Evolutionary conservation across 2,329 filamentous ascomycete genomes (phyloP), one percentile per base, ranked within the genome.

Genomic region (Ascochyta koolunga): DNA sequence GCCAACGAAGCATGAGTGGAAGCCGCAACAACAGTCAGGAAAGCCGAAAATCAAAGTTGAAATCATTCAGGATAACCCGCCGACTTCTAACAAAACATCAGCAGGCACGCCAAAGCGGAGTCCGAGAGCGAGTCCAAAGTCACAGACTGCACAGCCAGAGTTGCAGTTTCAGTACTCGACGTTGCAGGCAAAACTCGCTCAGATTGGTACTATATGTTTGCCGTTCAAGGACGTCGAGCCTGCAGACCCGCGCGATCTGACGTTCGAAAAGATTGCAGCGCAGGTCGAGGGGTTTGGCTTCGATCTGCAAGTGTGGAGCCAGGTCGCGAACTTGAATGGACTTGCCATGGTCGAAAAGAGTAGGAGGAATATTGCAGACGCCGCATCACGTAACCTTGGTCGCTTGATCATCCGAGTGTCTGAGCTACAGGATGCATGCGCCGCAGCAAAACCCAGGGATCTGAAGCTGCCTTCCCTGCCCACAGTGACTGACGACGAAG

Each of bases 211-310:
- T 2, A 52, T 50, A 4, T 70, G 67, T 32, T 3, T 49, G 10
- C 61, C 59, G 1, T 67, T 59, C 29, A 19, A 45, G 5, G 45
- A 70, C 10, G 58, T 69, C 4, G 63, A 67, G 27, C 55, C 66
- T 13, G 65, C 62, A 7, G 46, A 64, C 11, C 64, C 67, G 1
- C 55, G 33, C 33, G 65, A 68, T 29, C 38, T 68, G 22, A 68
- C 66, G 0, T 69, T 70, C 36, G 48, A 50, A 6, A 68, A 68
- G 46, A 69, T 70, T 22, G 38, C 54, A 10, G 60, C 61, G 22
- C 57, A 57, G 13, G 55, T 61, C 2, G 58, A 65, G n/a, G 61
- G 64, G 1, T 62, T 65, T 39, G 41, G 58, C 1, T 64, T 67
- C 22, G 64, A 67, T n/a, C 40, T 70, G 32, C 47, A 59, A 11